These are phyloP conservation scores for Protoeuglena noctilucae DNA, from an alignment of 139 green algal genomes.

Conservation along the genomic window DNA sequence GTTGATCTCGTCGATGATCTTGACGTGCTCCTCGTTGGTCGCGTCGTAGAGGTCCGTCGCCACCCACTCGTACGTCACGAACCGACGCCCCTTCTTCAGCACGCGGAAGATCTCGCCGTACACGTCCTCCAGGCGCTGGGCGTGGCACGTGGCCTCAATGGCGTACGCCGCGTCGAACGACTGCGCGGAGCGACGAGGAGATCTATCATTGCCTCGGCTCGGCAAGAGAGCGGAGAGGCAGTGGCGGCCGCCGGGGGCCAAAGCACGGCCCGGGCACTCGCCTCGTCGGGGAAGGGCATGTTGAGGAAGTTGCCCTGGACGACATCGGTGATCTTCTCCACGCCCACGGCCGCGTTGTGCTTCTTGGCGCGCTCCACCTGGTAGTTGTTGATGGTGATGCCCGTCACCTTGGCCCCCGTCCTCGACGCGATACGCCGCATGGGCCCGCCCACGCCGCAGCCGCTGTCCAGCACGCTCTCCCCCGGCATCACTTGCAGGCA, in stretches of 20 bases:
- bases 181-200: too few species aligned
- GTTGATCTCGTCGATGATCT: conserved; percentile 91
- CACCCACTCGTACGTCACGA: conserved; percentile 94
- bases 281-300: conserved; percentile 69
- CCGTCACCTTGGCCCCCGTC: conserved; percentile 68
- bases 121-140: conserved; percentile 60
- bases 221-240: too few species aligned
- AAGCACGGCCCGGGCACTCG: too few species aligned
- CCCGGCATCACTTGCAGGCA: conserved; percentile 14
- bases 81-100: conserved; percentile 79
- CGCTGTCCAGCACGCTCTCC: conserved; percentile 59
- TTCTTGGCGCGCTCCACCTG: conserved; percentile 63
- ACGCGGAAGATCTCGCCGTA: conserved; percentile 82
- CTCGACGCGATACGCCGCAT: conserved; percentile 80
- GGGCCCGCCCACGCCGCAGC: conserved; percentile 92
- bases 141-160: conserved; percentile 96
- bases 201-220: too few species aligned
- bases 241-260: too few species aligned
- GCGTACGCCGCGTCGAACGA: conserved; percentile 86
- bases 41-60: conserved; percentile 67
- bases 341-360: conserved; percentile 61
- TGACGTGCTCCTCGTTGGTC: conserved; percentile 66
- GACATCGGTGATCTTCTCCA: conserved; percentile 50
- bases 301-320: conserved; percentile 88
- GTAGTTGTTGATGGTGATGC: conserved; percentile 97